Evolutionary conservation across 768 basidiomycete species (phyloP), one percentile per base, ranked within the genome.

Genomic region (Boletus sp.): DNA sequence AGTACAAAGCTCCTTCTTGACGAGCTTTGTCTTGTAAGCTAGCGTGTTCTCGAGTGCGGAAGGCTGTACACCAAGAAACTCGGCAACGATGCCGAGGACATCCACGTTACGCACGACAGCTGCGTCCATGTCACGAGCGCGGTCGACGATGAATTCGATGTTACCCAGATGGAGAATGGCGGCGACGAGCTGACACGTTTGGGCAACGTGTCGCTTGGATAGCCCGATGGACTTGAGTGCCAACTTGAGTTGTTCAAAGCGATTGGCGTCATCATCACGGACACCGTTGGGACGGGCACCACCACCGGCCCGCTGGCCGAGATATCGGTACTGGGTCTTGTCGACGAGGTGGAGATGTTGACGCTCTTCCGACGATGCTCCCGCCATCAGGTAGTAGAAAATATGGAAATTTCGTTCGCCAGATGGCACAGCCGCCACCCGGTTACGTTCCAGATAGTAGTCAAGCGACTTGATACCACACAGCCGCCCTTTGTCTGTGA

Each of bases 81-180:
- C 94, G 15, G 94, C 84, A 18, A 93, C 92, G 18, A 92, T 82
- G 28, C 81, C 81, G n/a, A 96, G 81, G 1, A 87, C 74, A 50
- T 97, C 94, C 6, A 77, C 78, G 64, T 98, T 98, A 48, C 88
- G 83, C 2, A 98, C 93, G 30, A 95, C 88, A 4, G 97, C 94
- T 1, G 93, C 92, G 60, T 97, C 96, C 67, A 93, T 89, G 64
- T 97, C 94, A 12, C 89, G 81, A 59, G 80, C 76, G 10, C 89
- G 82, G 71, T 96, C 94, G 58, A 90, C 80, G 14, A 78, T 86
- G 72, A 99, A 98, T 66, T 98, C 92, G 62, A 99, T 82, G 68
- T 98, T 96, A 30, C 97, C 96, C 29, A 98, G 84, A 68, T 99
- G 96, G 32, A 98, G 83, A 69, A 99, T 98, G 44, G 94, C 92